These are phyloP conservation scores for Ceratocystis cacaofunesta DNA, from an alignment of 2,329 filamentous ascomycete species.

Conservation along the genomic window DNA sequence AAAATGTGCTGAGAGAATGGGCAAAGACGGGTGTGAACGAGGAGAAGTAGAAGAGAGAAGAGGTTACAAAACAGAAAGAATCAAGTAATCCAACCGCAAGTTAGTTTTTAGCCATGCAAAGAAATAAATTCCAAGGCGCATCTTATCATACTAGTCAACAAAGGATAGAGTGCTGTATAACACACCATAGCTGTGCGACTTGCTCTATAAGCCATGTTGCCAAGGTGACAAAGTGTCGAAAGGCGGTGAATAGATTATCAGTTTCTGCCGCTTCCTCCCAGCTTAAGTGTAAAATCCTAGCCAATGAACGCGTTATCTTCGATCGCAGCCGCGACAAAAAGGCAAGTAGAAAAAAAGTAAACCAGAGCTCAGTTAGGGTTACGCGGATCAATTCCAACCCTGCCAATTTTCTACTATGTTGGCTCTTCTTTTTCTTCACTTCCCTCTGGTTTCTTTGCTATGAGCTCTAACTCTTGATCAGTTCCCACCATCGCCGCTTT, in stretches of 20 bases:
- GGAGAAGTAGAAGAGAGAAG: background rate
- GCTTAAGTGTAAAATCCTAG: conserved; percentile 7
- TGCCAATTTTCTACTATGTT: background rate
- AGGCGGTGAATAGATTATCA: conserved; percentile 6
- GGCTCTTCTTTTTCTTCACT: background rate
- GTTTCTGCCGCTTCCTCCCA: conserved; percentile 10
- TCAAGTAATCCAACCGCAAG: background rate
- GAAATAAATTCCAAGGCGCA: no score
- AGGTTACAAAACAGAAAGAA: background rate
- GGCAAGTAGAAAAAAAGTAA: background rate
- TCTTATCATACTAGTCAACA: no score
- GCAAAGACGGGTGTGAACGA: conserved; percentile 33
- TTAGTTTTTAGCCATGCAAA: no score
- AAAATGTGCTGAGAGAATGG: conserved; percentile 85
- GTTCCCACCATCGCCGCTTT: background rate
- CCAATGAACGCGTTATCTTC: background rate
- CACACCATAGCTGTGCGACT: background rate
- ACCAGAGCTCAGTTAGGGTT: background rate
- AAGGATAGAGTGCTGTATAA: no score
- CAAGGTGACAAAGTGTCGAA: background rate
- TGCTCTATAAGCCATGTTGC: background rate
- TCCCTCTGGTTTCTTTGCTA: background rate
- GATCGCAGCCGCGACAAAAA: background rate
- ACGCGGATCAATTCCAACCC: no score
- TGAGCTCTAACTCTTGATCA: background rate